Conservation (phyloP, 768 basidiomycete species). For the Leccinum obscurum region DNA sequence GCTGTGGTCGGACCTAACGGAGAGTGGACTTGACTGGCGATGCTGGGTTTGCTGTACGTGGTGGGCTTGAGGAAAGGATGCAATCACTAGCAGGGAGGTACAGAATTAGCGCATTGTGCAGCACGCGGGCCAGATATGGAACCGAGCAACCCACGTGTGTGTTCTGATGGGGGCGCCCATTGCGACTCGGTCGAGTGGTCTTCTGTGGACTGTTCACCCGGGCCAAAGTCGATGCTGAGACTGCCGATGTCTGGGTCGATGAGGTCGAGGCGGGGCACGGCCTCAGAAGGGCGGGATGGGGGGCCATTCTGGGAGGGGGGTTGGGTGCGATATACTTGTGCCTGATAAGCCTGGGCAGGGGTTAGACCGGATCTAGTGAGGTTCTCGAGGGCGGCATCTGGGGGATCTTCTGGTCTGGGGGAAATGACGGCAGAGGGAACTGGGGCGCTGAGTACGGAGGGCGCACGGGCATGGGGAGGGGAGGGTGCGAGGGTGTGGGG, state of each 20-base stretch:
- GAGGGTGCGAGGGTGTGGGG: constrained; percentile 39
- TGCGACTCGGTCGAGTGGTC: constrained; percentile 57
- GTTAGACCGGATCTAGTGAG: constrained; percentile 57
- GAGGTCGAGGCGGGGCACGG: constrained; percentile 41
- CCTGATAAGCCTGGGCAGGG: constrained; percentile 80
- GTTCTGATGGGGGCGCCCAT: constrained; percentile 47
- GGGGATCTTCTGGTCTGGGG: constrained; percentile 49
- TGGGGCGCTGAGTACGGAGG: constrained; percentile 50
- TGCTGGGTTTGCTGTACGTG: constrained; percentile 27
- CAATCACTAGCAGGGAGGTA: constrained; percentile 25
- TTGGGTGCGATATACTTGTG: constrained; percentile 61
- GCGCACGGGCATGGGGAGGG: constrained; percentile 43
- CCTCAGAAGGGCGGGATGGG: constrained; percentile 23
- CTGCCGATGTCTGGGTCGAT: constrained; percentile 59
- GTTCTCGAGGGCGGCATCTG: constrained; percentile 46
- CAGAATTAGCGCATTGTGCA: constrained; percentile 29
- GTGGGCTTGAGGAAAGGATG: constrained; percentile 26
- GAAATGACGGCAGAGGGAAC: constrained; percentile 44
- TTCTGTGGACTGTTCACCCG: constrained; percentile 33
- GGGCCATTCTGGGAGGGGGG: constrained; percentile 36
- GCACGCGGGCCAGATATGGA: constrained; percentile 29
- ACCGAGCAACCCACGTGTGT: constrained; percentile 41
- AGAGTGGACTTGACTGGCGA: constrained; percentile 38
- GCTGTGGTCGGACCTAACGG: constrained; percentile 40
- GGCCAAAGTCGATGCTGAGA: constrained; percentile 57